phyloP scores from a whole-genome alignment of 805 yeast species.

The Phaffomyces thermotolerans region DNA sequence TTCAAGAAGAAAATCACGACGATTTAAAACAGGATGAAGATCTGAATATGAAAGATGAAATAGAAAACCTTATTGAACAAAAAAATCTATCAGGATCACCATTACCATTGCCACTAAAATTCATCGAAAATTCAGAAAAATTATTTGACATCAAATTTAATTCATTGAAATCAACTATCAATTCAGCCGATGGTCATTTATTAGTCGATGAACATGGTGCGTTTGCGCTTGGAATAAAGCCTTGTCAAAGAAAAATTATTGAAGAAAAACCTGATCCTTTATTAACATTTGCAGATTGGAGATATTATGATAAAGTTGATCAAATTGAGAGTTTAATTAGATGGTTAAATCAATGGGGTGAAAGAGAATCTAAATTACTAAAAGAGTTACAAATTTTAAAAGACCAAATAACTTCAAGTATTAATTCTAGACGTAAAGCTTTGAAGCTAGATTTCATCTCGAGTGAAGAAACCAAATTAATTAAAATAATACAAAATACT shows the following conservation, averaged over 20 bases:
- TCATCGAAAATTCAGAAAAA: constrained; percentile 17
- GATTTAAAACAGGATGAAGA: neutral
- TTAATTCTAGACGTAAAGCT: constrained; percentile 51
- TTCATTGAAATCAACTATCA: constrained; percentile 44
- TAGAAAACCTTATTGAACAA: constrained; percentile 7
- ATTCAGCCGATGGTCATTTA: constrained; percentile 39
- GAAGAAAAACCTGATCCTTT: constrained; percentile 62
- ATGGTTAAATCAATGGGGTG: constrained; percentile 76
- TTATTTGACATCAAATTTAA: constrained; percentile 20
- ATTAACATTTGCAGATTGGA: constrained; percentile 54
- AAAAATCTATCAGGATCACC: constrained; percentile 8
- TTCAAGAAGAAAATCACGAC: neutral
- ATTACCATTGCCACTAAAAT: constrained; percentile 12
- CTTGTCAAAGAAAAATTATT: constrained; percentile 49
- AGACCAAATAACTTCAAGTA: constrained; percentile 46
- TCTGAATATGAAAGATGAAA: neutral
- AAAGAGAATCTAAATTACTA: constrained; percentile 56
- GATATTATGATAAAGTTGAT: constrained; percentile 54
- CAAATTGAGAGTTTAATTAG: constrained; percentile 46
- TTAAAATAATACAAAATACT: constrained; percentile 33
- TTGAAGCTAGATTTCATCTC: constrained; percentile 37
- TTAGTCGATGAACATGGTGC: constrained; percentile 33
- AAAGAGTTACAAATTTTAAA: constrained; percentile 52
- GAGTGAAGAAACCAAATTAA: constrained; percentile 35
- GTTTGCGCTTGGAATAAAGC: constrained; percentile 15